Base-by-base conservation (phyloP, 2,329 filamentous ascomycete species). In the Apiospora pterosperma region DNA sequence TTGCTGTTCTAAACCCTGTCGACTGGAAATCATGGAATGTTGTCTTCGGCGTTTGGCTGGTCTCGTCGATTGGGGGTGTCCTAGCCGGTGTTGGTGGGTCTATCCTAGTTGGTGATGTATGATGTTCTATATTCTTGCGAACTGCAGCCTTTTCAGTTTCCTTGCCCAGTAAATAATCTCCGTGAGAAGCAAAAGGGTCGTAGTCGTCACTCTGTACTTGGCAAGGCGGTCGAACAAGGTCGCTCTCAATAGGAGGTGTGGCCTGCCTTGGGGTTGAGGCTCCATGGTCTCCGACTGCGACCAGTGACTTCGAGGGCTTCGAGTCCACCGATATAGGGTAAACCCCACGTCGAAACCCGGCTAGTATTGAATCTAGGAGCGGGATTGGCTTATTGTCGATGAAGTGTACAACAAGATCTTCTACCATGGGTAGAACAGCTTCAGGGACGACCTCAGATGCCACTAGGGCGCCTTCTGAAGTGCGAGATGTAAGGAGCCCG, bases 391-490 rank as follows among this genome's bases (percentile, higher is more conserved):
- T 31, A 21, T 55, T 23, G 34, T 63, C 78, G 16, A 80, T 82
- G 63, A 89, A 81, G 58, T 85, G 78, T 28, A 90, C 77, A 2
- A 88, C 79, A 1, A 88, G 71, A 66, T 90, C 84, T 69, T 90
- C 88, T 0, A 78, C 69, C 48, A 86, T 74, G 0, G 84, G 81
- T 25, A 90, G 76, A 0, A 87, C 78, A 1, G 83, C 77, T 38
- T 79, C 75, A 42, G 80, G 80, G 0, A 71, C 63, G 19, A 70
- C 65, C 10, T 73, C 63, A 8, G 65, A 44, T 16, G 69, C 67
- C 1, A 66, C 31, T 16, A 72, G 63, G 8, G 66, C 61, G 34
- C 63, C 44, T 4, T 68, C 66, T 10, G 63, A 36, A 60, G 69
- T 25, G 61, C 52, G 19, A 31, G 63, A 21, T 12, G 55, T 25